These are phyloP conservation scores for Aureobasidium lini DNA, from an alignment of 2,329 filamentous ascomycete species.

Conservation along the genomic window DNA sequence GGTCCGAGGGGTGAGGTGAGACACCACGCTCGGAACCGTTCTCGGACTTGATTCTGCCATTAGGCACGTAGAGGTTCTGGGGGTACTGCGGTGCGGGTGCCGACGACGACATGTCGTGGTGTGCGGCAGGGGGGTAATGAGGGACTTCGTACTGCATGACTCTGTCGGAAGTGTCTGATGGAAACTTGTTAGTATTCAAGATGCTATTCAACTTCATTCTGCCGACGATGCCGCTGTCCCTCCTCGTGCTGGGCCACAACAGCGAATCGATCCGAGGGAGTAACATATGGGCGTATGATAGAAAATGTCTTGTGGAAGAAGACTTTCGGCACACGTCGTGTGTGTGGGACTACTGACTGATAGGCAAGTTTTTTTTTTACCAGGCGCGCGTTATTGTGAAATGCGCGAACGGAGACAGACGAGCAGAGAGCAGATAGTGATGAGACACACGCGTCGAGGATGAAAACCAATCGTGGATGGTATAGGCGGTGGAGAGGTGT, in stretches of 20 bases:
- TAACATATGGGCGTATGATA: constrained; percentile 15
- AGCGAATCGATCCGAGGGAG: constrained; percentile 19
- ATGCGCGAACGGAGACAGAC: constrained; percentile 4
- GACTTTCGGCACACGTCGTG: constrained; percentile 10
- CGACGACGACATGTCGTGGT: constrained; percentile 19
- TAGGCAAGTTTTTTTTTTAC: constrained; percentile 9
- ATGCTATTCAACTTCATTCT: constrained; percentile 30
- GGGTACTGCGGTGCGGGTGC: constrained; percentile 23
- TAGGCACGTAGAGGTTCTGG: constrained; percentile 39
- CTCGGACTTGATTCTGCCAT: constrained; percentile 49
- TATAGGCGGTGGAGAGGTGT: neutral
- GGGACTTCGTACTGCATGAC: constrained; percentile 35
- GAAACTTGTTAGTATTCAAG: constrained; percentile 31
- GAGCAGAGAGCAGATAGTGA: constrained; percentile 2
- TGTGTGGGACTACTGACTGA: constrained; percentile 15
- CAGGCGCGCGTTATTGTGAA: neutral
- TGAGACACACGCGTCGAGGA: constrained; percentile 1
- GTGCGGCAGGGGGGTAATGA: constrained; percentile 22
- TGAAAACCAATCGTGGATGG: neutral
- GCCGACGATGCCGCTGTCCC: constrained; percentile 27
- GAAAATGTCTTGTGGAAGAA: neutral
- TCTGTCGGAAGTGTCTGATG: constrained; percentile 25
- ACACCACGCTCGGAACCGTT: constrained; percentile 53
- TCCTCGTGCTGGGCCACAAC: constrained; percentile 25
- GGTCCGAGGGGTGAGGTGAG: constrained; percentile 48